Conservation (phyloP, 2,329 filamentous ascomycete species). For the Colletotrichum noveboracense region DNA sequence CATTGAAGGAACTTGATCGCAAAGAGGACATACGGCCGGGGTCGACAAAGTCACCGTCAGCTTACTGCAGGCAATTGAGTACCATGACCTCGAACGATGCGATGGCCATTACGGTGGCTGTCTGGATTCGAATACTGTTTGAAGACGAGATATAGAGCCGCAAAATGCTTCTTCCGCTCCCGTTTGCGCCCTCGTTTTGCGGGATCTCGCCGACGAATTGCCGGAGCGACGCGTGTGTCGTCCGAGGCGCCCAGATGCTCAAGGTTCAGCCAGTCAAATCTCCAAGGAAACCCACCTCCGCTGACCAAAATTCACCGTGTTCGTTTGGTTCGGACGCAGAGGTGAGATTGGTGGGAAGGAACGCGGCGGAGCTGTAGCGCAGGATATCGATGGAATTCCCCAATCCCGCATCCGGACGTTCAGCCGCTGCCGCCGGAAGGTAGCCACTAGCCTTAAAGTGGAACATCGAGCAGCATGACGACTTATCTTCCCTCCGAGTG, state of each 20-base stretch:
- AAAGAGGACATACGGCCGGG: background rate
- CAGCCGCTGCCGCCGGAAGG: background rate
- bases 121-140: background rate
- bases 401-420: conserved; percentile 3
- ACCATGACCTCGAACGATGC: background rate
- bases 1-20: background rate
- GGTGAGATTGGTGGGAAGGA: background rate
- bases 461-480: background rate
- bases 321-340: background rate
- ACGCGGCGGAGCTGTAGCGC: background rate
- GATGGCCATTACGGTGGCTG: background rate
- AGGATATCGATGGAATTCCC: background rate
- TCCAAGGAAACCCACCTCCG: background rate
- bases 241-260: background rate
- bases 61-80: background rate
- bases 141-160: background rate
- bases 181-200: background rate
- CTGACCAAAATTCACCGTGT: background rate
- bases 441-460: background rate
- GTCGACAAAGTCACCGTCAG: background rate
- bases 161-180: background rate
- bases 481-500: background rate
- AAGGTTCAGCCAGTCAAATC: background rate
- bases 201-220: background rate
- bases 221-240: background rate